phyloP scores from a whole-genome alignment of 177 flowering plant species.

The Vitis hybrid region DNA sequence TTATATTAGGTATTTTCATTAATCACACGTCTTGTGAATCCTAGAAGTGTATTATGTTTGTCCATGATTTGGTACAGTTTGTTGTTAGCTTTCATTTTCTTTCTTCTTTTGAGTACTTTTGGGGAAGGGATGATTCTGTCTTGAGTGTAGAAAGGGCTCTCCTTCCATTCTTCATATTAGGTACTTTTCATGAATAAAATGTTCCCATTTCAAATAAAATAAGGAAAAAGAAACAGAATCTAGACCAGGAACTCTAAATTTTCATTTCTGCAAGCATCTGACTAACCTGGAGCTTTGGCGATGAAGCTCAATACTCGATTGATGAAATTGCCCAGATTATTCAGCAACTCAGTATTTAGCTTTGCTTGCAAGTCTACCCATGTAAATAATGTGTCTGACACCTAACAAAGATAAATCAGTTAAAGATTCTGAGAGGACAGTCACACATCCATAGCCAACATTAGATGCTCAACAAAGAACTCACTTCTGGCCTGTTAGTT shows the following conservation, averaged over 20 bases:
- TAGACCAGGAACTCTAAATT: background rate
- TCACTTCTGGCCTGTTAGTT: constrained; percentile 69
- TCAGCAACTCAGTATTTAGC: constrained; percentile 81
- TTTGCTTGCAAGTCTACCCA: constrained; percentile 96
- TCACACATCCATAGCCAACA: background rate
- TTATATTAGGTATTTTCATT: no score
- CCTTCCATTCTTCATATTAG: no score
- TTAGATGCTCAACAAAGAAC: background rate
- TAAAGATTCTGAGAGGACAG: background rate
- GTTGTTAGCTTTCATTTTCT: no score
- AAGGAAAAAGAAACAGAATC: background rate
- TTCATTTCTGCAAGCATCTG: background rate
- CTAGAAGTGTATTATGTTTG: no score
- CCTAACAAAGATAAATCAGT: constrained; percentile 37
- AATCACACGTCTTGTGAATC: no score
- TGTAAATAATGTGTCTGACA: constrained; percentile 85
- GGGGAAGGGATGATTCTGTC: no score
- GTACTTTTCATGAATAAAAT: no score
- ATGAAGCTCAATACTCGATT: constrained; percentile 92
- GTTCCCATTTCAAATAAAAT: no score
- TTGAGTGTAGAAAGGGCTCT: no score
- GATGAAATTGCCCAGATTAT: constrained; percentile 85
- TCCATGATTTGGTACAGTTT: no score
- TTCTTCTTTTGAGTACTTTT: no score
- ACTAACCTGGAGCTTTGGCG: constrained; percentile 75